phyloP scores from a whole-genome alignment of 306 rosid species.

The Hippophae tibetana region DNA sequence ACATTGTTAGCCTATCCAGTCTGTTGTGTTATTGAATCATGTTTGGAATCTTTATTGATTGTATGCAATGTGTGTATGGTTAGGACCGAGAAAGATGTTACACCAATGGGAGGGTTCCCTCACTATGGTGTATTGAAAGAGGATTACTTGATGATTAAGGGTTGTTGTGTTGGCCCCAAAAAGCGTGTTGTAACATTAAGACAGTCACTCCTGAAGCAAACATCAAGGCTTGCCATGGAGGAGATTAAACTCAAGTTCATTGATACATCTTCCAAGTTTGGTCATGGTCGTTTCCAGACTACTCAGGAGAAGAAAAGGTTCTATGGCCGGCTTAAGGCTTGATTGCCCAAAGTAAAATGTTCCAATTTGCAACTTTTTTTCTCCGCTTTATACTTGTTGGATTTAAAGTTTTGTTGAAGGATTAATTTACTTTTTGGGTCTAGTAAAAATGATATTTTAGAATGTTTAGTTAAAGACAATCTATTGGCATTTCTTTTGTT shows the following conservation, averaged over 20 bases:
- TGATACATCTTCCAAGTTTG: constrained; percentile 70
- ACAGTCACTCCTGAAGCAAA: constrained; percentile 63
- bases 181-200: constrained; percentile 65
- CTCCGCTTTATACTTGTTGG: no score
- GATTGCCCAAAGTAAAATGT: neutral
- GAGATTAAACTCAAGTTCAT: constrained; percentile 65
- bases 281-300: constrained; percentile 85
- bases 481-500: no score
- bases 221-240: constrained; percentile 59
- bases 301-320: constrained; percentile 58
- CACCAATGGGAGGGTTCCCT: constrained; percentile 81
- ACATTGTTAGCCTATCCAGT: neutral
- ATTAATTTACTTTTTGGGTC: no score
- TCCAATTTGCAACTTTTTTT: no score
- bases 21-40: neutral
- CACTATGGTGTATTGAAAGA: constrained; percentile 62
- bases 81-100: constrained; percentile 72
- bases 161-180: constrained; percentile 64
- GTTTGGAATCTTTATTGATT: neutral
- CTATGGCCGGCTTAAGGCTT: constrained; percentile 55
- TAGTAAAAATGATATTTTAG: no score
- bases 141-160: constrained; percentile 55
- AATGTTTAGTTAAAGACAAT: no score
- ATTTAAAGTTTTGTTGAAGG: no score
- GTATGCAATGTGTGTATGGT: neutral